phyloP scores from a whole-genome alignment of 768 basidiomycete genomes.

The Tricholoma hemisulphureum region DNA sequence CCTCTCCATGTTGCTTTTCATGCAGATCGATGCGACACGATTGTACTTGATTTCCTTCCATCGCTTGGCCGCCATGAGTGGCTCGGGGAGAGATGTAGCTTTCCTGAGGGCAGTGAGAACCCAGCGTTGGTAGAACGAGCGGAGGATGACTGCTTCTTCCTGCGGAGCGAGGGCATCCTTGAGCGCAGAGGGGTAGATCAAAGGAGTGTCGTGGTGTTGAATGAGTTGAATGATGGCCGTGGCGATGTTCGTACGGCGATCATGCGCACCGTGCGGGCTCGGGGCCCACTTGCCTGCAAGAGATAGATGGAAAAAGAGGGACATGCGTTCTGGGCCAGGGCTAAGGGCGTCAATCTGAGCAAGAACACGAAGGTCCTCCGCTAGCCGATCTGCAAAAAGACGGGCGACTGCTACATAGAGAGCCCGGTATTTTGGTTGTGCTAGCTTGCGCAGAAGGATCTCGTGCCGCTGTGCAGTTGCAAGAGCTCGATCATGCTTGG shows the following conservation, averaged over 20 bases:
- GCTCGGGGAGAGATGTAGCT: constrained; percentile 48
- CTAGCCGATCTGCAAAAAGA: constrained; percentile 54
- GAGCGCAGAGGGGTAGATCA: constrained; percentile 29
- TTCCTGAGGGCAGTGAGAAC: constrained; percentile 59
- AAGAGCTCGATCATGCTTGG: constrained; percentile 23
- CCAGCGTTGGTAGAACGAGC: constrained; percentile 58
- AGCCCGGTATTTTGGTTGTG: constrained; percentile 52
- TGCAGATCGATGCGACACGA: constrained; percentile 59
- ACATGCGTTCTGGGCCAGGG: constrained; percentile 24
- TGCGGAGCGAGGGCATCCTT: constrained; percentile 26
- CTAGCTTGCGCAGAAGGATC: constrained; percentile 40
- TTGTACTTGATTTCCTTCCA: constrained; percentile 59
- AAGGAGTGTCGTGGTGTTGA: constrained; percentile 33
- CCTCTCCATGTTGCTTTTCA: constrained; percentile 53
- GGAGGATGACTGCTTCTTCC: constrained; percentile 41
- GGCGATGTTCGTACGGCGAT: constrained; percentile 60
- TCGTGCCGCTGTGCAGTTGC: constrained; percentile 28
- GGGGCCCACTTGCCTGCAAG: constrained; percentile 75
- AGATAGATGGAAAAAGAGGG: constrained; percentile 45
- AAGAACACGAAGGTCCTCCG: constrained; percentile 45
- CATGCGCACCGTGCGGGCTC: constrained; percentile 55
- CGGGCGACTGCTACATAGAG: constrained; percentile 63
- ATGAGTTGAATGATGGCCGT: constrained; percentile 61
- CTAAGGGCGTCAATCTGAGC: constrained; percentile 34
- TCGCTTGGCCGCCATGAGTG: constrained; percentile 57